A percentile compares a stretch with the other conserved stretches of the same genome.
These are phyloP conservation scores for Brassica nigra DNA, from an alignment of 345 rosid species.

Conservation along the genomic window DNA sequence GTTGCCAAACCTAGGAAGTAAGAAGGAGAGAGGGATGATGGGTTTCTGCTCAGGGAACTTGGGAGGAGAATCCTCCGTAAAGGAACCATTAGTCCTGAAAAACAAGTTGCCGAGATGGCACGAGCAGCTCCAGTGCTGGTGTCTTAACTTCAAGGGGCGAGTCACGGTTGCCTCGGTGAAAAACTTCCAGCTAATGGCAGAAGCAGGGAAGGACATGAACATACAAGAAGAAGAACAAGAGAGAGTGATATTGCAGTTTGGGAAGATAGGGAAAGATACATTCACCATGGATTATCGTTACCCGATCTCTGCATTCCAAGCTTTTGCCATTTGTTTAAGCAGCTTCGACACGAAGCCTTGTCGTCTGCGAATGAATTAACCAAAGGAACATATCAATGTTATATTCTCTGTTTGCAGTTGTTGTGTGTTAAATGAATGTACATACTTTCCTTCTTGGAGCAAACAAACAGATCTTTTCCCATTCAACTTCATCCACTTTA, in stretches of 20 bases:
- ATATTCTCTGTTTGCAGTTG: slow-evolving; percentile 13
- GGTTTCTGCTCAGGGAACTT: slow-evolving; percentile 45
- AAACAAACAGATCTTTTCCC: slow-evolving; percentile 18
- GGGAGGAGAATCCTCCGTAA: slow-evolving; percentile 29
- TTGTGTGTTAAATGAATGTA: slow-evolving; percentile 34
- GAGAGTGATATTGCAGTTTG: slow-evolving; percentile 82
- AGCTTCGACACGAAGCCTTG: slow-evolving; percentile 92
- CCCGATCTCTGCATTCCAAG: slow-evolving; percentile 94
- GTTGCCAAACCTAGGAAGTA: slow-evolving; percentile 49
- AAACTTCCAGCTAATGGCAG: slow-evolving; percentile 88
- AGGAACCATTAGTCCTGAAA: slow-evolving; percentile 61
- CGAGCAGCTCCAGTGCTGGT: slow-evolving; percentile 94
- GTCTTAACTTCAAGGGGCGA: slow-evolving; percentile 87
- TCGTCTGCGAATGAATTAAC: slow-evolving; percentile 61
- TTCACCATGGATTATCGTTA: slow-evolving; percentile 95
- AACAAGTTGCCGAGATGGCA: slow-evolving; percentile 98
- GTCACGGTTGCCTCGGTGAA: slow-evolving; percentile 93
- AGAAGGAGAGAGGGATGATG: slow-evolving; percentile 51
- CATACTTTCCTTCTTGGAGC: slow-evolving; percentile 24
- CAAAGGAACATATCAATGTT: not conserved
- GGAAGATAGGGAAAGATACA: slow-evolving; percentile 91
- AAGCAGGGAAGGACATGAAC: slow-evolving; percentile 45
- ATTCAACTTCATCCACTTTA: not conserved
- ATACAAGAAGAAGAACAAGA: slow-evolving; percentile 66
- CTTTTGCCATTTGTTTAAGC: slow-evolving; percentile 91